Conservation (phyloP, 164 flowering plant species). For the Euptelea pleiosperma region DNA sequence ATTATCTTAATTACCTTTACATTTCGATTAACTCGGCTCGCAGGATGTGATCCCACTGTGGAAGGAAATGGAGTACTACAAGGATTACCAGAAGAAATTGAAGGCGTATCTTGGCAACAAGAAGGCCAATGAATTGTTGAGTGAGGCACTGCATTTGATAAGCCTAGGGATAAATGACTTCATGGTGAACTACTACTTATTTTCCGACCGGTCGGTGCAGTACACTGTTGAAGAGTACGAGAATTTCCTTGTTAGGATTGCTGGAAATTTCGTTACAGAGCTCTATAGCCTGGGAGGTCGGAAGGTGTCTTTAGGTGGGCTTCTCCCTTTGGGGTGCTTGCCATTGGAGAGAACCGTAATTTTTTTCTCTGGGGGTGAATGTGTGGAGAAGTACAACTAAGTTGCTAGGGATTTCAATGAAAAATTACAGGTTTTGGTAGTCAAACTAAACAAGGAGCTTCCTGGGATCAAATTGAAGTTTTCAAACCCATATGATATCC, state of each 20-base stretch:
- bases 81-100: too few species aligned
- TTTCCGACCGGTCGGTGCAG: neutral
- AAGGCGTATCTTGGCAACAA: too few species aligned
- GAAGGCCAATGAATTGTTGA: too few species aligned
- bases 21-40: too few species aligned
- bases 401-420: conserved; percentile 16
- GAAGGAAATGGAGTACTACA: too few species aligned
- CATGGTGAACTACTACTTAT: too few species aligned
- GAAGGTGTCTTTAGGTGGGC: too few species aligned
- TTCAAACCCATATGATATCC: conserved; percentile 11
- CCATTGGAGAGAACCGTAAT: conserved; percentile 25
- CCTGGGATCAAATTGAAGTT: conserved; percentile 5
- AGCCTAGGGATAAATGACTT: too few species aligned
- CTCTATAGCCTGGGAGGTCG: conserved; percentile 12
- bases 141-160: too few species aligned
- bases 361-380: neutral
- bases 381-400: conserved; percentile 19
- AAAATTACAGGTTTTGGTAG: conserved; percentile 12
- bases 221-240: conserved; percentile 8
- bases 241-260: conserved; percentile 7
- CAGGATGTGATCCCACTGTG: conserved; percentile 61
- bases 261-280: conserved; percentile 1
- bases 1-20: too few species aligned
- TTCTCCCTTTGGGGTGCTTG: too few species aligned
- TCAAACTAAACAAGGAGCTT: conserved; percentile 10